phyloP scores from a whole-genome alignment of 2,329 filamentous ascomycete species.

The Thielaviopsis ethacetica region DNA sequence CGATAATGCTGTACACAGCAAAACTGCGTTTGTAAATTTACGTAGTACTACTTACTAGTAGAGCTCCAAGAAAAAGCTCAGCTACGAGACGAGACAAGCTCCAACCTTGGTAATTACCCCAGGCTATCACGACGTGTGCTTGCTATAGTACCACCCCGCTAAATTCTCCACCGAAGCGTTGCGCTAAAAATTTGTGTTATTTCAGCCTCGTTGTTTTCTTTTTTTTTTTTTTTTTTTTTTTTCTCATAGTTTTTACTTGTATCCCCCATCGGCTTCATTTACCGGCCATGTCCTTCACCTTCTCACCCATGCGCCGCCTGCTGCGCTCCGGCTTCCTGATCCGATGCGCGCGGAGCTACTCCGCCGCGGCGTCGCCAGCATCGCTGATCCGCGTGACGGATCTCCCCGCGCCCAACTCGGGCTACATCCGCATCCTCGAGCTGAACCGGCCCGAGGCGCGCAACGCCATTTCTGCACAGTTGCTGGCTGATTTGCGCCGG shows the following conservation, averaged over 20 bases:
- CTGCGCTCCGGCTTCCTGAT: not conserved
- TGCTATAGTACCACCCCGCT: too few species aligned
- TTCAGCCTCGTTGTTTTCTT: too few species aligned
- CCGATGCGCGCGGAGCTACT: not conserved
- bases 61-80: not conserved
- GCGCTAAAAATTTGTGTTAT: too few species aligned
- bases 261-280: too few species aligned
- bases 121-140: too few species aligned
- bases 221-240: too few species aligned
- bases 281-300: not conserved
- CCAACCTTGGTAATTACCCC: too few species aligned
- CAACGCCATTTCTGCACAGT: constrained; percentile 73
- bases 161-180: too few species aligned
- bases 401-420: constrained; percentile 60
- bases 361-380: constrained; percentile 19
- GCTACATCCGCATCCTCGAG: constrained; percentile 75
- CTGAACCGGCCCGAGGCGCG: constrained; percentile 72
- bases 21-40: not conserved
- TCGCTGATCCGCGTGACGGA: constrained; percentile 54
- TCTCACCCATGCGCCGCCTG: not conserved
- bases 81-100: too few species aligned
- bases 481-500: constrained; percentile 54
- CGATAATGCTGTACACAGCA: not conserved
- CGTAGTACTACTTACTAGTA: too few species aligned
- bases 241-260: too few species aligned